These are phyloP conservation scores for Colletotrichum sp. DNA, from an alignment of 2,329 filamentous ascomycete species.

Conservation along the genomic window DNA sequence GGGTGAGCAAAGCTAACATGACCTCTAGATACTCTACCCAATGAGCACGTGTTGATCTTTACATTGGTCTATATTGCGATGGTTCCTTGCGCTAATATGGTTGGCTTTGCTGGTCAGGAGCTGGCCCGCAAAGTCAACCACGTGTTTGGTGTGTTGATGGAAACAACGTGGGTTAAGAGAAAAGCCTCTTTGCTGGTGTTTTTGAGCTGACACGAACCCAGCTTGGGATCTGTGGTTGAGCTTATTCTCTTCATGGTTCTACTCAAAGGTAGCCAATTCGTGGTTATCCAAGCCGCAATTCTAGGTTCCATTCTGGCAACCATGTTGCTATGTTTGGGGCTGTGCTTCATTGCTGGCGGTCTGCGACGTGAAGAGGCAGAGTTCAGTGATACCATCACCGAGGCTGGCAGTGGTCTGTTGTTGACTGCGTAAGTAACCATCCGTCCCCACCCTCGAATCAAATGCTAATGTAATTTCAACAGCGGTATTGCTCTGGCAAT, in stretches of 20 bases:
- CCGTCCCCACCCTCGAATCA: too few relatives aligned
- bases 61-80: constrained; percentile 77
- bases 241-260: constrained; percentile 84
- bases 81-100: constrained; percentile 76
- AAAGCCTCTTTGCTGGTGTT: too few relatives aligned
- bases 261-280: constrained; percentile 58
- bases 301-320: constrained; percentile 85
- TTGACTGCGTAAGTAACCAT: too few relatives aligned
- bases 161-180: constrained; percentile 51
- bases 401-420: constrained; percentile 78
- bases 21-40: constrained; percentile 19
- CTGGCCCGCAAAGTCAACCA: constrained; percentile 74
- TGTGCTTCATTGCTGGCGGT: constrained; percentile 82
- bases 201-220: constrained; percentile 21
- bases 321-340: constrained; percentile 77
- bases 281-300: constrained; percentile 84
- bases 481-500: constrained; percentile 44
- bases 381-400: constrained; percentile 78
- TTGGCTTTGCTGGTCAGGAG: constrained; percentile 73
- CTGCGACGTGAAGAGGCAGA: constrained; percentile 69
- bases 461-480: too few relatives aligned
- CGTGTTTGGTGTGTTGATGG: constrained; percentile 67
- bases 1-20: too few relatives aligned
- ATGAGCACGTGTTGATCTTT: constrained; percentile 70
- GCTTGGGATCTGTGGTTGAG: constrained; percentile 77